Evolutionary conservation across 768 basidiomycete genomes (phyloP), one percentile per base, ranked within the genome.

Genomic region (Lactarius tabidus): DNA sequence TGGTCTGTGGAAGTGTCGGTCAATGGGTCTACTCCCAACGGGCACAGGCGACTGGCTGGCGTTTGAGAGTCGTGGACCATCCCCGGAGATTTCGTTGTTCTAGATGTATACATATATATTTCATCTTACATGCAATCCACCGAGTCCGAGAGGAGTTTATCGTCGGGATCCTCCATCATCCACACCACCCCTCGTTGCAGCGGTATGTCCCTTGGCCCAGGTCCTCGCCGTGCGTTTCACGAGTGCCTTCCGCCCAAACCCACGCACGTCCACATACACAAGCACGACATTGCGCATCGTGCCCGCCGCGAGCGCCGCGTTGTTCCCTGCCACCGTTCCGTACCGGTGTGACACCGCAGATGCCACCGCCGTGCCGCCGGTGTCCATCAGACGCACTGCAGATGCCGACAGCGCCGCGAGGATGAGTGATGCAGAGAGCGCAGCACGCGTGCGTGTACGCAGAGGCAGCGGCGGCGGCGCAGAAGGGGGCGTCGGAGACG

Each of bases 1-100:
- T 33, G 95, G 95, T 0, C 75, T 97, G 31, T 98, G 91, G 89
- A 98, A 98, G 75, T 96, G 94, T 76, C 85, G 86, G 36, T 84
- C 88, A 0, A 95, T 98, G 93, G 95, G 95, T 0, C 79, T 98
- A 59, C 77, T 98, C 20, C 95, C 95, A 0, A 89, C 86, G 1
- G 93, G 95, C 1, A 91, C 93, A 0, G 93, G 90, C 2, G 95
- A 98, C 76, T 98, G 95, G 93, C 78, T 96, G 59, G 93, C 92
- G 17, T 98, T 98, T 70, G 95, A 96, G 78, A 88, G 85, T 2
- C 79, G 95, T 70, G 86, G 85, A 39, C 60, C 74, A 71, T 91
- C 94, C 70, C 70, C 69, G 1, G 87, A 81, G 23, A 57, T 68
- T 20, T 60, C 67, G 35, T 51, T 70, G 61, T 59, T 70, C 23